Evolutionary conservation across 192 early-diverging fungal species (phyloP), one percentile per base, ranked within the genome.

Genomic region (Linnemannia exigua): DNA sequence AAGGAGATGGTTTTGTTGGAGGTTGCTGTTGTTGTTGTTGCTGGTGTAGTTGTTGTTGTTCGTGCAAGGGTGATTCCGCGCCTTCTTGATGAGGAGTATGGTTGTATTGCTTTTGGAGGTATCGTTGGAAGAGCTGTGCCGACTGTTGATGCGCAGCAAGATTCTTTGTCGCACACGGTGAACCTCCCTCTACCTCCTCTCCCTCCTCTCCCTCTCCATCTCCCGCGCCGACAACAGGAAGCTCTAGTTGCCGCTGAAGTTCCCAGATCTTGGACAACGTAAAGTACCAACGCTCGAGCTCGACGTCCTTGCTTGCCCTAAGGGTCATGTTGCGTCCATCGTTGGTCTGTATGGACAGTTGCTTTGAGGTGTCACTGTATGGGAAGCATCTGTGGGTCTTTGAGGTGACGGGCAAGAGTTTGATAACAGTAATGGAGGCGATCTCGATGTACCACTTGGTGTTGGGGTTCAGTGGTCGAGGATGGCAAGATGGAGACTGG

Each of bases 201-300:
- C 19, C n/a, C 52, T 14, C n/a, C 15, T 58, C 36, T 6, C 19
- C 67, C 12, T 31, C 67, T 22, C 15, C 70, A 8, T 28, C 70
- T 12, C 20, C 44, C n/a, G 70, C 70, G 28, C 8, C 70, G n/a
- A 3, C 44, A 14, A 5, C 70, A 71, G 70, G 70, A 22, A 74
- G 71, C n/a, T 33, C 72, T 51, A 28, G 20, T 25, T 79, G 70
- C 37, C 35, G 37, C 52, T 74, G 75, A 22, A 67, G 58, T 20
- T 74, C 75, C 81, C 81, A 83, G 31, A 83, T 58, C 46, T 83
- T 83, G 47, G 50, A 74, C 3, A 83, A 35, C 0, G 78, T 61
- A 76, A 83, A 83, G 66, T 83, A 78, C 81, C 81, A 83, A 0
- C 81, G 81, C 28, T 83, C 81, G 19, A 83, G 70, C 28, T 83